Conservation (phyloP, 169 alveolate genomes). For the Cryptosporidium viatorum region DNA sequence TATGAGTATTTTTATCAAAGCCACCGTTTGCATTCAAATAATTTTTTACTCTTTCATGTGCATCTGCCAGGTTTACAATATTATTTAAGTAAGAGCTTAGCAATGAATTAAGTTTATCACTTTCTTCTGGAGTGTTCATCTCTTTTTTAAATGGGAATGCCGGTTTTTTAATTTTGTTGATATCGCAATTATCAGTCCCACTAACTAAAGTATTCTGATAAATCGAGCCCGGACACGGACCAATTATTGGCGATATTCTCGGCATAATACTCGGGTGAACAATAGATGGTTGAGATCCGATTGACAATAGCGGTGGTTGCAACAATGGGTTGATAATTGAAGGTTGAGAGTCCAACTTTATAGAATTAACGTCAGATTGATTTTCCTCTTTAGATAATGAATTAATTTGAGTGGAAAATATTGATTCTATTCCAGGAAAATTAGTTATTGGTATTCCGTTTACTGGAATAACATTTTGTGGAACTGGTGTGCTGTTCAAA, state of each 20-base stretch:
- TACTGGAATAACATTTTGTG: slow-evolving; percentile 7
- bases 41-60: slow-evolving; percentile 35
- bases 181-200: neutral
- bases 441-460: slow-evolving; percentile 10
- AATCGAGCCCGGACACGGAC: neutral
- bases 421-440: slow-evolving; percentile 22
- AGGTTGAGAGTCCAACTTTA: slow-evolving; percentile 16
- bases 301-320: slow-evolving; percentile 15
- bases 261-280: slow-evolving; percentile 6
- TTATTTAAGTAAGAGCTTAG: slow-evolving; percentile 24
- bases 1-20: neutral
- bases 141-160: neutral
- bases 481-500: slow-evolving; percentile 4
- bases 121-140: neutral
- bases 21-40: neutral
- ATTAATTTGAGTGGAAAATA: neutral
- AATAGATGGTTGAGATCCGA: slow-evolving; percentile 8
- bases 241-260: slow-evolving; percentile 18
- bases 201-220: neutral
- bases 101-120: slow-evolving; percentile 21
- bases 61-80: slow-evolving; percentile 15
- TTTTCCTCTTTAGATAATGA: slow-evolving; percentile 26
- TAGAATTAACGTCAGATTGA: neutral
- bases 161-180: neutral
- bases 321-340: slow-evolving; percentile 16